Evolutionary conservation across 2,329 filamentous ascomycete genomes (phyloP).

Genomic region (Trichoderma asperellum): DNA sequence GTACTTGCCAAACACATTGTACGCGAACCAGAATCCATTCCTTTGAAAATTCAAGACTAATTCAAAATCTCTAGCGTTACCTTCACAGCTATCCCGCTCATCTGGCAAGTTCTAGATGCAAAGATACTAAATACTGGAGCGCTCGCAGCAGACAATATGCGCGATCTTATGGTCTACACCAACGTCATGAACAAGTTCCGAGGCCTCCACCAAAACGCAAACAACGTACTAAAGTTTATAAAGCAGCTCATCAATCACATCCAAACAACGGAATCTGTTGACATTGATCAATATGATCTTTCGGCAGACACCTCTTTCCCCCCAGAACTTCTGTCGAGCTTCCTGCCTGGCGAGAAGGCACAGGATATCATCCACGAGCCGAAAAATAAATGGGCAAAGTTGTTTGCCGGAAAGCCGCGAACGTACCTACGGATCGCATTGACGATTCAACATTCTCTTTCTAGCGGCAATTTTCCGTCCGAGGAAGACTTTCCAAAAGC

Average conservation of each 20-base stretch:
- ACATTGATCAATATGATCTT: background rate
- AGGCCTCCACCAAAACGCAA: conserved; percentile 20
- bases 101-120: conserved; percentile 23
- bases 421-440: conserved; percentile 16
- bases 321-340: conserved; percentile 3
- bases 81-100: conserved; percentile 16
- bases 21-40: background rate
- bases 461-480: conserved; percentile 6
- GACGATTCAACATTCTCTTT: conserved; percentile 24
- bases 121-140: conserved; percentile 17
- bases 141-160: conserved; percentile 16
- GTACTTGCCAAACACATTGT: conserved; percentile 27
- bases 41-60: background rate
- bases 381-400: conserved; percentile 14
- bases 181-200: conserved; percentile 26
- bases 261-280: conserved; percentile 17
- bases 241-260: conserved; percentile 22
- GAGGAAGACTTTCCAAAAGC: conserved; percentile 23
- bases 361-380: background rate
- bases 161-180: conserved; percentile 24
- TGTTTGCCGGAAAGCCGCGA: conserved; percentile 11
- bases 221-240: conserved; percentile 20
- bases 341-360: background rate
- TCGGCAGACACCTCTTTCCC: conserved; percentile 5
- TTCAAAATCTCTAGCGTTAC: background rate